Conservation (phyloP, 371 early-diverging fungal genomes). For the Apophysomyces trapeziformis region DNA sequence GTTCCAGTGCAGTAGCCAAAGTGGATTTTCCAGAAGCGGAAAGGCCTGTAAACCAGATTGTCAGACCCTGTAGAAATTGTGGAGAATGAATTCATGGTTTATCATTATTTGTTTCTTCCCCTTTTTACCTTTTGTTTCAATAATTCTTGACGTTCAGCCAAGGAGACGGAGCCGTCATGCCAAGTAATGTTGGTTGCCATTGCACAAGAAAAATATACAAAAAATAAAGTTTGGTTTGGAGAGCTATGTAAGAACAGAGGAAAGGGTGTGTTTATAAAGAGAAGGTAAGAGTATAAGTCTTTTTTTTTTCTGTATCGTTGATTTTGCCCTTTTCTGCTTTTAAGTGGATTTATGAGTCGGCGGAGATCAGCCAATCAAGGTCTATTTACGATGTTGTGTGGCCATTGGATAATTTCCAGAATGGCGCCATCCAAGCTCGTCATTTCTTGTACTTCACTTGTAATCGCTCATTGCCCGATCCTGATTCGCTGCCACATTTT, state of each 20-base stretch:
- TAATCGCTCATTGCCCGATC: no score
- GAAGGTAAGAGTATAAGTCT: background rate
- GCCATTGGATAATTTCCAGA: background rate
- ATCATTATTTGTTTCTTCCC: no score
- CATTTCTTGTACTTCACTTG: background rate
- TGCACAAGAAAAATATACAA: slow-evolving; percentile 12
- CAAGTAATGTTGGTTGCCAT: slow-evolving; percentile 90
- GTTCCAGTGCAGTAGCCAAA: slow-evolving; percentile 88
- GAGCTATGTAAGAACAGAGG: background rate
- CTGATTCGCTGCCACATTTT: no score
- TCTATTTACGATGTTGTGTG: background rate
- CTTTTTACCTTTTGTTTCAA: slow-evolving; percentile 70
- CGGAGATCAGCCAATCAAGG: slow-evolving; percentile 1
- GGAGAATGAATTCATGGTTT: no score
- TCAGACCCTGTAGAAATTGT: slow-evolving; percentile 63
- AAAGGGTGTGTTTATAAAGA: background rate
- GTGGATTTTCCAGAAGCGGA: slow-evolving; percentile 95
- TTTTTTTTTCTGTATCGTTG: background rate
- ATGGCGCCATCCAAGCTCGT: slow-evolving; percentile 5
- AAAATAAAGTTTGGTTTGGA: background rate
- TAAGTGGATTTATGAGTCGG: background rate
- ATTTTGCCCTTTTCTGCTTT: no score
- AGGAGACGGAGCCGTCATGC: slow-evolving; percentile 82
- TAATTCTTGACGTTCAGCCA: slow-evolving; percentile 73
- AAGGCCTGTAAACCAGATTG: slow-evolving; percentile 94